These are phyloP conservation scores for Kazachstania africana DNA, from an alignment of 805 yeast species.

Conservation along the genomic window DNA sequence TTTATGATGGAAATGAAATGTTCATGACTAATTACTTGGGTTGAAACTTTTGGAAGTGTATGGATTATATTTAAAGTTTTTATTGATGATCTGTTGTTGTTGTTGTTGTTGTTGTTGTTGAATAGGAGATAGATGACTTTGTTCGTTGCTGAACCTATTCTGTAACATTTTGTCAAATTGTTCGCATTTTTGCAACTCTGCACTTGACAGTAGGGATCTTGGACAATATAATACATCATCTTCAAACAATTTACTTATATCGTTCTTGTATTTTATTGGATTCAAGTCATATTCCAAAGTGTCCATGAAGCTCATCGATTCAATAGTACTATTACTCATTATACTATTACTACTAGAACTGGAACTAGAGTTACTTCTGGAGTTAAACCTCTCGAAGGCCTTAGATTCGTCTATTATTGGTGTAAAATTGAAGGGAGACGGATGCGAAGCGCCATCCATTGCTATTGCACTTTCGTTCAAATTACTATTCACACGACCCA, in stretches of 20 bases:
- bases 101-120: constrained; percentile 1
- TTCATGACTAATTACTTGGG: constrained; percentile 34
- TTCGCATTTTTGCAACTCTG: constrained; percentile 19
- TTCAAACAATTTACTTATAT: constrained; percentile 22
- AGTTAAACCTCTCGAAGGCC: constrained; percentile 3
- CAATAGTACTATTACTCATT: constrained; percentile 1
- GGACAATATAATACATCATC: constrained; percentile 26
- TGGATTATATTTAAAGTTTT: constrained; percentile 57
- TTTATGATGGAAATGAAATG: too few species aligned
- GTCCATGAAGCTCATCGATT: too few species aligned
- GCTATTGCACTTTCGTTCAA: too few species aligned
- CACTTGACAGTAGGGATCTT: constrained; percentile 17
- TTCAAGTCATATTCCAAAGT: constrained; percentile 5
- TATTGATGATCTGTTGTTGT: constrained; percentile 1
- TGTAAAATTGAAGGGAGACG: neutral
- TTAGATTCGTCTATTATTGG: constrained; percentile 2
- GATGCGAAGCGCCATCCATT: too few species aligned
- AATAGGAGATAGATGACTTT: neutral
- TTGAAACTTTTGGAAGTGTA: constrained; percentile 54
- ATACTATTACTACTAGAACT: constrained; percentile 1
- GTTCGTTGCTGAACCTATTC: constrained; percentile 6
- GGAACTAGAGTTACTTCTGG: constrained; percentile 8
- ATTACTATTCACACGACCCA: too few species aligned
- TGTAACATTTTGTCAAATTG: constrained; percentile 14
- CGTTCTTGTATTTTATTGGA: constrained; percentile 16